Evolutionary conservation across 2,329 filamentous ascomycete genomes (phyloP).

Genomic region (Harringtonia aguacate): DNA sequence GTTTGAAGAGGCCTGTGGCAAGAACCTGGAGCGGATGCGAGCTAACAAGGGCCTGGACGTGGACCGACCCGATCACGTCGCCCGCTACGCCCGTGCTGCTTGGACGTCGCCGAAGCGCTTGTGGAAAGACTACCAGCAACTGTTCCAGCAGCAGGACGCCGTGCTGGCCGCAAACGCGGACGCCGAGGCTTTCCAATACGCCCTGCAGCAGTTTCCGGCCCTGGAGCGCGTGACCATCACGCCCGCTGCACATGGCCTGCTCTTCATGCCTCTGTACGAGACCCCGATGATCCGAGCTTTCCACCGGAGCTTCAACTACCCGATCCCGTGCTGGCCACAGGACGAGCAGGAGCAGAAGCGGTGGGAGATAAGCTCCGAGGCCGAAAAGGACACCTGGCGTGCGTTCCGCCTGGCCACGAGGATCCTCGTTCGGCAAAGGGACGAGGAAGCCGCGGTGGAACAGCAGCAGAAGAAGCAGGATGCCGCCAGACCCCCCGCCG

Average conservation of each 20-base stretch:
- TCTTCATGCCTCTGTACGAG: not conserved
- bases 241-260: not conserved
- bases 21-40: no score
- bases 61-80: no score
- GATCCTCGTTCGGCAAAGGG: no score
- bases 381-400: not conserved
- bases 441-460: no score
- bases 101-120: not conserved
- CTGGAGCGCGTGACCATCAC: not conserved
- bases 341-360: not conserved
- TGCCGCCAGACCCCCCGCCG: no score
- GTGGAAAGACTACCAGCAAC: not conserved
- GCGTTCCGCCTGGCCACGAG: not conserved
- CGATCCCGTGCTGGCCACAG: not conserved
- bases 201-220: not conserved
- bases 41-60: no score
- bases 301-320: not conserved
- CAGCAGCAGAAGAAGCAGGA: no score
- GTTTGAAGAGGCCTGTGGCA: no score
- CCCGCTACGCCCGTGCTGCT: no score
- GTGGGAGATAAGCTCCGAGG: not conserved
- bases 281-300: not conserved
- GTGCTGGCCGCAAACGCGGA: not conserved
- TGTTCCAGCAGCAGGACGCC: not conserved
- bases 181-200: not conserved